Evolutionary conservation across 2,329 filamentous ascomycete genomes (phyloP).

Genomic region (Xylariaceae sp.): DNA sequence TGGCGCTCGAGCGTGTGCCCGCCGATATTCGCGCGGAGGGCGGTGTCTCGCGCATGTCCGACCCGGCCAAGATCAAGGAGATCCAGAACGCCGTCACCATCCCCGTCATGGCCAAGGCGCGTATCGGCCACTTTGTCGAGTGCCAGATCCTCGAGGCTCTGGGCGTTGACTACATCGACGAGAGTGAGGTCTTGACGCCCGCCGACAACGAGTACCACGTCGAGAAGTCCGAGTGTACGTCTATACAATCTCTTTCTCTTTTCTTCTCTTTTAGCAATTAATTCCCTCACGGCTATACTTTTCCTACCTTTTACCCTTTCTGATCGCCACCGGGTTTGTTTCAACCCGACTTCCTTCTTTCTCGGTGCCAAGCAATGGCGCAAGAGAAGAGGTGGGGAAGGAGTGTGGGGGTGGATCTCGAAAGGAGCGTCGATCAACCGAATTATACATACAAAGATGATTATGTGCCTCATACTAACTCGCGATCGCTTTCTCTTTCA

Average conservation of each 20-base stretch:
- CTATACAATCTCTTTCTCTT: not conserved
- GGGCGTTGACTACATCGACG: slow-evolving; percentile 96
- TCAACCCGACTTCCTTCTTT: not conserved
- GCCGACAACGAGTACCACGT: slow-evolving; percentile 90
- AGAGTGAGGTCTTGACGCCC: slow-evolving; percentile 94
- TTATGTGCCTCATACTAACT: not conserved
- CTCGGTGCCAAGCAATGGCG: too few relatives aligned
- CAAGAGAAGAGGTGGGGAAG: too few relatives aligned
- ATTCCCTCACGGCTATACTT: too few relatives aligned
- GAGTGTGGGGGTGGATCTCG: too few relatives aligned
- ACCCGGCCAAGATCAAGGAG: slow-evolving; percentile 88
- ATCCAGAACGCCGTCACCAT: slow-evolving; percentile 95
- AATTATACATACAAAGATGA: not conserved
- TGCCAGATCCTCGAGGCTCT: slow-evolving; percentile 96
- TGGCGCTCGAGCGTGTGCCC: slow-evolving; percentile 96
- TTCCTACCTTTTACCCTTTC: not conserved
- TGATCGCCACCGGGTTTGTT: not conserved
- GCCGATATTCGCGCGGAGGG: slow-evolving; percentile 91
- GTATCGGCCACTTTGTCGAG: slow-evolving; percentile 97
- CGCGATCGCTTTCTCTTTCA: not conserved
- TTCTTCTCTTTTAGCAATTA: too few relatives aligned
- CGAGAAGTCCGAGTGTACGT: slow-evolving; percentile 64
- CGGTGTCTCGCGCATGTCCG: slow-evolving; percentile 94
- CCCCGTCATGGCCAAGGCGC: slow-evolving; percentile 97
- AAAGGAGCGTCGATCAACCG: not conserved